A percentile compares a stretch with the other conserved stretches of the same genome.
These are phyloP conservation scores for Leishmania major DNA, from an alignment of 208 protist species.

Conservation along the genomic window DNA sequence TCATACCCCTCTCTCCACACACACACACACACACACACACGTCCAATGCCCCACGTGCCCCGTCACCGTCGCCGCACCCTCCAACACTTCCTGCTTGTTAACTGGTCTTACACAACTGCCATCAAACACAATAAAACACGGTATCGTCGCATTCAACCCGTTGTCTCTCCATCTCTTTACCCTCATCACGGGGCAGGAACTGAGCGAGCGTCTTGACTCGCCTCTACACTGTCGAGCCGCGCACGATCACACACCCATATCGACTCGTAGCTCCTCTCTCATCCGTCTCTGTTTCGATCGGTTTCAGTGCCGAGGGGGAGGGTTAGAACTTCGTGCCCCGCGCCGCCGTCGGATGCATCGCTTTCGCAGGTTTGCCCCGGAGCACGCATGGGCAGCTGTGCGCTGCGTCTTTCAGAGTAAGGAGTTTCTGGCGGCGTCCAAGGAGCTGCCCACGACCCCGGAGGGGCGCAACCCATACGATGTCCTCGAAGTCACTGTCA, in stretches of 20 bases:
- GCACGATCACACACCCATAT: not conserved
- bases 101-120: not conserved
- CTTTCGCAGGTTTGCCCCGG: slow-evolving; percentile 17
- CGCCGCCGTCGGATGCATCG: slow-evolving; percentile 26
- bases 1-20: not conserved
- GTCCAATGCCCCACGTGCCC: not conserved
- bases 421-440: slow-evolving; percentile 71
- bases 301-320: not conserved
- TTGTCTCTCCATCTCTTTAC: slow-evolving; percentile 19
- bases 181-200: not conserved
- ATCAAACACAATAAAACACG: not conserved
- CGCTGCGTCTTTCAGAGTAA: slow-evolving; percentile 82
- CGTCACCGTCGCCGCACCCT: not conserved
- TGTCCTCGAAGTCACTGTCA: slow-evolving; percentile 86
- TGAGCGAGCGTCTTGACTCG: not conserved
- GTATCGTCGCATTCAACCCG: not conserved
- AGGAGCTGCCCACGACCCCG: slow-evolving; percentile 81
- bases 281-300: not conserved
- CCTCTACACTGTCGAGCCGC: not conserved
- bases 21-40: not conserved
- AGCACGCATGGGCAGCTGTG: slow-evolving; percentile 15
- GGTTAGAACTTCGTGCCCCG: not conserved
- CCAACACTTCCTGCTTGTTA: not conserved
- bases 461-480: slow-evolving; percentile 90
- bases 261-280: not conserved